These are phyloP conservation scores for Alternaria gaisen DNA, from an alignment of 2,329 filamentous ascomycete species.

Conservation along the genomic window DNA sequence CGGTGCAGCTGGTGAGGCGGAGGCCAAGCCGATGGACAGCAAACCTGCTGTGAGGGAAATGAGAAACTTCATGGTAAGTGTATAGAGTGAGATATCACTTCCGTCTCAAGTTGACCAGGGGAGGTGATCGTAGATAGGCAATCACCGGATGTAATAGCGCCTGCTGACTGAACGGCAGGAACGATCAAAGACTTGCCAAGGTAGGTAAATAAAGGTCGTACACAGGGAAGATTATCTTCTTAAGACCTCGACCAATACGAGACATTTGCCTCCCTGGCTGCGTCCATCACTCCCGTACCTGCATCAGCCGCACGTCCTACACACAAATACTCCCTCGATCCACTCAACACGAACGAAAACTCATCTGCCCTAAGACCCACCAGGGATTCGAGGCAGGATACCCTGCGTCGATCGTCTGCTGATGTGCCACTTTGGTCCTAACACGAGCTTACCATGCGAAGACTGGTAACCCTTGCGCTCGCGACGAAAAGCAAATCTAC, in stretches of 20 bases:
- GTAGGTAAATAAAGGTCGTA: neutral
- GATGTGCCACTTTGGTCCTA: slow-evolving; percentile 3
- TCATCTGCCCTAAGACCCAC: slow-evolving; percentile 12
- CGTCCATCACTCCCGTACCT: slow-evolving; percentile 13
- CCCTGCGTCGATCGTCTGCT: slow-evolving; percentile 14
- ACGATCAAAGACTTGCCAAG: neutral
- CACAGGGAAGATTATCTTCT: slow-evolving; percentile 6
- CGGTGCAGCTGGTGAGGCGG: slow-evolving; percentile 18
- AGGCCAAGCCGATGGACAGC: slow-evolving; percentile 29
- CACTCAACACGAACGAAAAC: slow-evolving; percentile 14
- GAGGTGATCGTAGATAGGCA: neutral
- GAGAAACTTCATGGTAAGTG: slow-evolving; percentile 29
- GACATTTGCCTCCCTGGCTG: neutral
- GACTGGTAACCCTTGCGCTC: neutral
- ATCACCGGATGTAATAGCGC: neutral
- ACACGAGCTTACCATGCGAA: slow-evolving; percentile 22
- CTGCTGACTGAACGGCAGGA: neutral
- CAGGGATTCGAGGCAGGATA: neutral
- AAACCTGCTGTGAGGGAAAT: slow-evolving; percentile 28
- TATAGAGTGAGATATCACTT: neutral
- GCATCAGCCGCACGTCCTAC: slow-evolving; percentile 9
- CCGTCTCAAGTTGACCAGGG: neutral
- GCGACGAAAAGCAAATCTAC: slow-evolving; percentile 6
- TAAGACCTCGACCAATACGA: slow-evolving; percentile 11
- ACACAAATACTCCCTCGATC: neutral